phyloP scores from a whole-genome alignment of 1,139 yeast genomes.

The Yamadazyma jaroonii region DNA sequence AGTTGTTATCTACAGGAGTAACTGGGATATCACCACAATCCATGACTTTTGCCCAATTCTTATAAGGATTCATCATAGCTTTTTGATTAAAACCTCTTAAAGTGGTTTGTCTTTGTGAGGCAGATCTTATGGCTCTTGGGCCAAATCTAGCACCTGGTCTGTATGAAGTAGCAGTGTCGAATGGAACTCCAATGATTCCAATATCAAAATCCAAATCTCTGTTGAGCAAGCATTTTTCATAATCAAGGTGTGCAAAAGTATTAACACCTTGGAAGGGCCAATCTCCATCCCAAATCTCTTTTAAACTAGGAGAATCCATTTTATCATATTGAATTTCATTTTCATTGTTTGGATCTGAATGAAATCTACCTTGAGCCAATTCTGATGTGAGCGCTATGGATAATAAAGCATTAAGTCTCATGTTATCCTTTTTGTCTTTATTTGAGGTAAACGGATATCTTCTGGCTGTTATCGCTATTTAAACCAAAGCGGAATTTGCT shows the following conservation, averaged over 20 bases:
- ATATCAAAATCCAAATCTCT: slow-evolving; percentile 53
- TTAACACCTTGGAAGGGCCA: slow-evolving; percentile 72
- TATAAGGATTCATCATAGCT: slow-evolving; percentile 63
- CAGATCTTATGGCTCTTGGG: slow-evolving; percentile 70
- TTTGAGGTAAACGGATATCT: too few species aligned
- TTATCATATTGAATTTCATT: slow-evolving; percentile 12
- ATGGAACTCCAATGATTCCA: slow-evolving; percentile 73
- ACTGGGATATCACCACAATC: slow-evolving; percentile 86
- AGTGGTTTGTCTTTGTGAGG: slow-evolving; percentile 69
- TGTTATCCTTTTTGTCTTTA: neutral
- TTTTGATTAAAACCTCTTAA: slow-evolving; percentile 67
- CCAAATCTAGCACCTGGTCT: slow-evolving; percentile 81
- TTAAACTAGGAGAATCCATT: slow-evolving; percentile 29
- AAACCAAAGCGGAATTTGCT: neutral
- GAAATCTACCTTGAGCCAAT: slow-evolving; percentile 7
- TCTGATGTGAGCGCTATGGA: neutral
- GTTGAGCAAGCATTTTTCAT: slow-evolving; percentile 53
- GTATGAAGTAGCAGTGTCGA: slow-evolving; percentile 73
- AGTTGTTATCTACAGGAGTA: slow-evolving; percentile 69
- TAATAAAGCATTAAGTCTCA: slow-evolving; percentile 3
- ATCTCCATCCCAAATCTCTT: slow-evolving; percentile 58
- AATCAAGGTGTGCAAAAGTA: slow-evolving; percentile 71
- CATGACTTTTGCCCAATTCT: slow-evolving; percentile 61
- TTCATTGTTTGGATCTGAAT: slow-evolving; percentile 9
- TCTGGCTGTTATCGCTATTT: neutral